Evolutionary conservation across 192 early-diverging fungal species (phyloP), one percentile per base, ranked within the genome.

Genomic region (Coemansia reversa): DNA sequence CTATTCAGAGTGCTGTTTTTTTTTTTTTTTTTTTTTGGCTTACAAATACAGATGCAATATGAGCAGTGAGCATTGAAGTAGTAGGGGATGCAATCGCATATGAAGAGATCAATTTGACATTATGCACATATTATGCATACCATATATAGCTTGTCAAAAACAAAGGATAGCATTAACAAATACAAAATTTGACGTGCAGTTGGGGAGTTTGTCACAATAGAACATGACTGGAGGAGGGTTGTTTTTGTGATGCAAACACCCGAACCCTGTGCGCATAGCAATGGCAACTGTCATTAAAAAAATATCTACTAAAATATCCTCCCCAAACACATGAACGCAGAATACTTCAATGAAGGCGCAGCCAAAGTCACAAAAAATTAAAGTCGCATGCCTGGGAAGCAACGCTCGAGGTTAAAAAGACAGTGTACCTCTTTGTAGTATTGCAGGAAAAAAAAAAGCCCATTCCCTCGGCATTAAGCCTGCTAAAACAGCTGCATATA

Each of bases 51-150:
- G 39, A 45, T 45, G 39, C 59, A 23, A 32, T 51, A 61, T 28
- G 14, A 55, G 16, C 54, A 55, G 33, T 5, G 33, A 16, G 9
- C 55, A 25, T 30, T 22, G 8, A 20, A n/a, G 55, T 33, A 57
- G 29, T 57, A 19, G 55, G 55, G 55, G 55, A 20, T 16, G 55
- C n/a, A 57, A 57, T 33, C 33, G 33, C 33, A 16, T 11, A 16
- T 45, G 39, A 35, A 12, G 39, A 16, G 39, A 16, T 16, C 39
- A 45, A 45, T 4, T 45, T 45, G 39, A 16, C 39, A 45, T 45
- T 45, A 45, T 45, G 39, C 39, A 45, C 39, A 45, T 45, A 16
- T 45, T 11, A 45, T 45, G 39, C 39, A 45, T 16, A 45, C 39
- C 8, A 45, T 4, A 16, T 45, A 45, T 45, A 45, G 39, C 12